These are phyloP conservation scores for Incumbomyces delicatus DNA, from an alignment of 2,329 filamentous ascomycete species.

Conservation along the genomic window DNA sequence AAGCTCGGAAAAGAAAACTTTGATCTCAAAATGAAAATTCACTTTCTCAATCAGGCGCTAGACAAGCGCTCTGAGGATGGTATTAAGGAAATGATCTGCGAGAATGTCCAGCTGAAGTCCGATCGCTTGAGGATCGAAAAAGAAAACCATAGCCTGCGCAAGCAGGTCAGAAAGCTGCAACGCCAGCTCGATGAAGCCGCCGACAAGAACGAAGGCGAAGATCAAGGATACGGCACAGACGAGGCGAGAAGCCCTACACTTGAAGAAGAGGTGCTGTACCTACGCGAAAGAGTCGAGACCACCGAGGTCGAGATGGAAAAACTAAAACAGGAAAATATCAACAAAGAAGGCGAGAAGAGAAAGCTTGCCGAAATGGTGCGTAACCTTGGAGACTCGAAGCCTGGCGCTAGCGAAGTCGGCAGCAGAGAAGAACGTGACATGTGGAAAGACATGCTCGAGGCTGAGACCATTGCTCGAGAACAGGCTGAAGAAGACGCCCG, in stretches of 20 bases:
- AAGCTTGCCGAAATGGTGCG: constrained; percentile 74
- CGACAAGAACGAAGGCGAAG: constrained; percentile 33
- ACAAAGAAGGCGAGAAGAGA: constrained; percentile 74
- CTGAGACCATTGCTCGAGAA: constrained; percentile 79
- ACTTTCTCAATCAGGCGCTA: constrained; percentile 87
- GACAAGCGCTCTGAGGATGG: constrained; percentile 92
- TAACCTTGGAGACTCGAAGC: constrained; percentile 46
- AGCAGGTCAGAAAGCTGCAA: constrained; percentile 76
- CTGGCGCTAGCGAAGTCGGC: constrained; percentile 41
- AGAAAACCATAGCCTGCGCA: constrained; percentile 74
- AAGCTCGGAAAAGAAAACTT: constrained; percentile 96
- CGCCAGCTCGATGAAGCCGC: constrained; percentile 53
- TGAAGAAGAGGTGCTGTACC: constrained; percentile 73
- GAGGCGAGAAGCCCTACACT: constrained; percentile 47
- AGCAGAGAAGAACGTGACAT: constrained; percentile 54
- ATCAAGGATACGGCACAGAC: constrained; percentile 43
- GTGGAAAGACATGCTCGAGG: constrained; percentile 89
- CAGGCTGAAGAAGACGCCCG: constrained; percentile 84
- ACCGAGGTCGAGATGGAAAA: constrained; percentile 77
- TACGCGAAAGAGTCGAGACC: constrained; percentile 77
- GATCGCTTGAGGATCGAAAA: constrained; percentile 80
- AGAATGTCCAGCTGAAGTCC: constrained; percentile 92
- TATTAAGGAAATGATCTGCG: constrained; percentile 94
- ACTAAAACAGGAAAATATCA: constrained; percentile 65
- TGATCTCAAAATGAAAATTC: constrained; percentile 91